These are phyloP conservation scores for Talaromyces pinophilus DNA, from an alignment of 2,329 filamentous ascomycete genomes.

Conservation along the genomic window DNA sequence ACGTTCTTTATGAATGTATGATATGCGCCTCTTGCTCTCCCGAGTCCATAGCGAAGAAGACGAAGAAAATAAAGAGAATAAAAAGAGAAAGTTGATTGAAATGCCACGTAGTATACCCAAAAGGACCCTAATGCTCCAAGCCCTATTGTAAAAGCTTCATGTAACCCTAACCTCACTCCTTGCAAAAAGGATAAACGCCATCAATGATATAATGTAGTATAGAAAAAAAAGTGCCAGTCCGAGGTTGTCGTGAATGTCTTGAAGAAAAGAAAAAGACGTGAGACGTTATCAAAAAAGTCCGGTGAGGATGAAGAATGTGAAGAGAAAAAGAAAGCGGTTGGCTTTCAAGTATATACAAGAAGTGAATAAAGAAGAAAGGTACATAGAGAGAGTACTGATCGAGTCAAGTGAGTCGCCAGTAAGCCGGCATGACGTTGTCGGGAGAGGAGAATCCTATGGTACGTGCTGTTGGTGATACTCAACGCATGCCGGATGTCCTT, in stretches of 20 bases:
- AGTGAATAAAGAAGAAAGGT: background rate
- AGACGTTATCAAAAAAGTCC: slow-evolving; percentile 7
- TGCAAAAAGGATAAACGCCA: background rate
- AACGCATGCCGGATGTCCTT: background rate
- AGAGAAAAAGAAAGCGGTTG: background rate
- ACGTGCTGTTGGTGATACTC: background rate
- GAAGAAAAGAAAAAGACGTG: background rate
- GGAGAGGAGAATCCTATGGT: background rate
- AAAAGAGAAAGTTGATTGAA: background rate
- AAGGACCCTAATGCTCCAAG: background rate
- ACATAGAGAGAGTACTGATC: slow-evolving; percentile 1
- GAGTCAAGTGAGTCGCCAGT: background rate
- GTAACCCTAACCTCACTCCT: background rate
- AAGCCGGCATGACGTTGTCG: background rate
- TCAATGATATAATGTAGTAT: background rate
- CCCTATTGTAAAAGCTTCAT: background rate
- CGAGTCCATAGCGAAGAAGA: background rate
- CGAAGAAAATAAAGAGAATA: background rate
- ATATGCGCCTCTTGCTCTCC: background rate
- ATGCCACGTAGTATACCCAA: background rate
- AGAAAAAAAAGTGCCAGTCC: background rate
- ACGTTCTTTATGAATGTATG: background rate
- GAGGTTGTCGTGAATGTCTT: background rate
- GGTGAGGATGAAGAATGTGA: background rate
- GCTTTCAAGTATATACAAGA: slow-evolving; percentile 8